Conservation (phyloP, 2,329 filamentous ascomycete genomes). For the Pseudopyrenochaeta lycopersici region DNA sequence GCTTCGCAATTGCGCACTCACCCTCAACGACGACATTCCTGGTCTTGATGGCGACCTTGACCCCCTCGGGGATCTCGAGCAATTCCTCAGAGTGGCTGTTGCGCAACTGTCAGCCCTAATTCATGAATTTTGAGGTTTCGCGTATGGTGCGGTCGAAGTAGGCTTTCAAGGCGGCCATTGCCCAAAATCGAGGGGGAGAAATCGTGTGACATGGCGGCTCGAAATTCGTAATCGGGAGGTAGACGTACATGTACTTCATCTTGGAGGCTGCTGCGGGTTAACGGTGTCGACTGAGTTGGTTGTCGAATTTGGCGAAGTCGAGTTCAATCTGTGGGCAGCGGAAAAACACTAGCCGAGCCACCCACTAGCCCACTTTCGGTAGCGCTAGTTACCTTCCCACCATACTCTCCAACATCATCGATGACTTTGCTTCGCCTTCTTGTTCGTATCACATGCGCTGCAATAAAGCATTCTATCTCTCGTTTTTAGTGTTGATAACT, state of each 20-base stretch:
- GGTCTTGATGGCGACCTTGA: constrained; percentile 98
- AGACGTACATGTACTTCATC: constrained; percentile 90
- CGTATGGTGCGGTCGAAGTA: constrained; percentile 16
- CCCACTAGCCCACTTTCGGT: constrained; percentile 13
- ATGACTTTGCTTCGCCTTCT: background rate
- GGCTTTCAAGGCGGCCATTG: constrained; percentile 19
- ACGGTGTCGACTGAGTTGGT: constrained; percentile 40
- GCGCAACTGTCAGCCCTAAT: constrained; percentile 42
- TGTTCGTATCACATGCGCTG: background rate
- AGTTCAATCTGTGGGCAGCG: constrained; percentile 6
- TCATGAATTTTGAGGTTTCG: constrained; percentile 20
- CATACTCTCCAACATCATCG: background rate
- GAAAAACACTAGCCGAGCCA: constrained; percentile 27
- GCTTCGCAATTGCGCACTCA: constrained; percentile 63
- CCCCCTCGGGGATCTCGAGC: constrained; percentile 94
- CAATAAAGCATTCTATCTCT: background rate
- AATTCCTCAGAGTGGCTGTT: constrained; percentile 86
- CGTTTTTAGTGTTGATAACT: no score
- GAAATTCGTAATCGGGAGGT: constrained; percentile 13
- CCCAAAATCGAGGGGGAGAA: constrained; percentile 17
- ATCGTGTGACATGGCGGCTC: constrained; percentile 22
- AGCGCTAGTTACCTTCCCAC: constrained; percentile 2
- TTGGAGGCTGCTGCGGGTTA: constrained; percentile 63
- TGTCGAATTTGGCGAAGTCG: constrained; percentile 1
- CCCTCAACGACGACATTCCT: constrained; percentile 96